Percentiles rank a stretch among this genome's conserved stretches.
Conservation (phyloP, 2,329 filamentous ascomycete species). For the Alternaria longipes region DNA sequence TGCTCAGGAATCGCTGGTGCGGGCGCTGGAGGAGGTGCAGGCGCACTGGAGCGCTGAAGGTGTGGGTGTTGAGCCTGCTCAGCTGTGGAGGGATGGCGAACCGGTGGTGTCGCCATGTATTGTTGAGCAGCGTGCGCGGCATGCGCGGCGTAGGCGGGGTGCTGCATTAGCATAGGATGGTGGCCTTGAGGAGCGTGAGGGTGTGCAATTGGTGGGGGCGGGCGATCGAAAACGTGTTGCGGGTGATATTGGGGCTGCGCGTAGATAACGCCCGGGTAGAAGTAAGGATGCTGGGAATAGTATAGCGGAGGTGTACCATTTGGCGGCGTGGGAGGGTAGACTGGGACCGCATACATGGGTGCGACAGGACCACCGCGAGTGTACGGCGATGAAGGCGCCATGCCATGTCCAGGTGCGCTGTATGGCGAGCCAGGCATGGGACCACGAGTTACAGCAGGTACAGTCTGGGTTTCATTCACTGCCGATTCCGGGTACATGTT, state of each 20-base stretch:
- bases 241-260: conserved; percentile 42
- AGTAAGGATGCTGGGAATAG: conserved; percentile 46
- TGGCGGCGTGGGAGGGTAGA: conserved; percentile 53
- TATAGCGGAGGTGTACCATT: conserved; percentile 55
- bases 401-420: conserved; percentile 59
- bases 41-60: conserved; percentile 41
- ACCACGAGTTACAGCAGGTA: conserved; percentile 80
- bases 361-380: conserved; percentile 53
- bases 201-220: conserved; percentile 51
- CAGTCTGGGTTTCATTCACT: conserved; percentile 81
- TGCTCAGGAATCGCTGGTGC: conserved; percentile 40
- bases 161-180: conserved; percentile 40
- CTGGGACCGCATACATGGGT: conserved; percentile 53
- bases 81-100: conserved; percentile 53
- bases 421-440: conserved; percentile 70
- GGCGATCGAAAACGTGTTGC: conserved; percentile 43
- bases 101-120: conserved; percentile 49
- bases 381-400: conserved; percentile 65
- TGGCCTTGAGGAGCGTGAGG: conserved; percentile 50
- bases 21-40: conserved; percentile 30
- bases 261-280: conserved; percentile 46
- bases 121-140: conserved; percentile 45
- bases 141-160: conserved; percentile 40
- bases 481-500: conserved; percentile 98
- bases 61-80: conserved; percentile 52